A percentile compares a stretch with the other conserved stretches of the same genome.
phyloP scores from a whole-genome alignment of 192 early-diverging fungal genomes.

The Neocallimastix lanati region DNA sequence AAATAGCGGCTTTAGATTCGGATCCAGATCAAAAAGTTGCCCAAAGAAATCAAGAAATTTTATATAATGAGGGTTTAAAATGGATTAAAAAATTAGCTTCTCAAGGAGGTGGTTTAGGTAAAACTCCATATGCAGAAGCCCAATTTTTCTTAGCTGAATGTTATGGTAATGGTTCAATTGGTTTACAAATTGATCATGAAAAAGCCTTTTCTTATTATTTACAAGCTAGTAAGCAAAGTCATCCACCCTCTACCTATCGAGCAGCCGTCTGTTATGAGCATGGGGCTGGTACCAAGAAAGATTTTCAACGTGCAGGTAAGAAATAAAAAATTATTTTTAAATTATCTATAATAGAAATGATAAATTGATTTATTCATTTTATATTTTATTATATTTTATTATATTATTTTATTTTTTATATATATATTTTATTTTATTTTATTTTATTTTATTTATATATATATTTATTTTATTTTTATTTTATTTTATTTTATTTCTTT shows the following conservation, averaged over 20 bases:
- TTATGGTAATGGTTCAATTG: constrained; percentile 62
- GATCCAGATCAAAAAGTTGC: constrained; percentile 36
- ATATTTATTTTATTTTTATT: no score
- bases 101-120: constrained; percentile 29
- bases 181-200: constrained; percentile 60
- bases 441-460: no score
- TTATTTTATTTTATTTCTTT: no score
- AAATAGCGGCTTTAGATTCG: constrained; percentile 2
- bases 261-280: constrained; percentile 89
- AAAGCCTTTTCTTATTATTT: constrained; percentile 80
- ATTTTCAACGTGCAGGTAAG: constrained; percentile 22
- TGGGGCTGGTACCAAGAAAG: constrained; percentile 79
- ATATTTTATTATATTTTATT: no score
- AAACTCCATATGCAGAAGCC: constrained; percentile 39
- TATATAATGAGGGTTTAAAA: constrained; percentile 34
- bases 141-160: constrained; percentile 81
- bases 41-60: constrained; percentile 48
- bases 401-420: no score
- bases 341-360: no score
- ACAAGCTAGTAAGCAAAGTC: constrained; percentile 59
- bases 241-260: constrained; percentile 85
- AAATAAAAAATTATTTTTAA: not conserved
- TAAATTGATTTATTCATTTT: no score
- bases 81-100: constrained; percentile 67
- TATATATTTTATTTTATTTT: no score